These are phyloP conservation scores for Narthecium ossifragum DNA, from an alignment of 106 monocot species.

Conservation along the genomic window DNA sequence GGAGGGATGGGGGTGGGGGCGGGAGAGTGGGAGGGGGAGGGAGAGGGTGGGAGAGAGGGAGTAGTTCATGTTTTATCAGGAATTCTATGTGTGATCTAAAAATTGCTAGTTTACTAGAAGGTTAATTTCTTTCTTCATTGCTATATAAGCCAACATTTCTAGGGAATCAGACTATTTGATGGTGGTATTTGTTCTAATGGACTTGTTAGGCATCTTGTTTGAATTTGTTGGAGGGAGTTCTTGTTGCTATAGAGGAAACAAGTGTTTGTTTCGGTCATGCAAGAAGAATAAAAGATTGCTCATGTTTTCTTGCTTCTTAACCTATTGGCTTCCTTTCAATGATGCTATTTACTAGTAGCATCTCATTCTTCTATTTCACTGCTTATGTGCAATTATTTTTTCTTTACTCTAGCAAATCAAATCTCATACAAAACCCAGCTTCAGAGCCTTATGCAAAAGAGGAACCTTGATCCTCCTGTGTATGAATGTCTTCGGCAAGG, in stretches of 20 bases:
- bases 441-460: conserved; percentile 48
- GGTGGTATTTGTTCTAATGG: too few relatives aligned
- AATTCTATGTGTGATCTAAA: too few relatives aligned
- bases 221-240: neutral
- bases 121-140: too few relatives aligned
- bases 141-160: too few relatives aligned
- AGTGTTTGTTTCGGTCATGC: neutral
- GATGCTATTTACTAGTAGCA: neutral
- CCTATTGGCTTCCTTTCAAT: neutral
- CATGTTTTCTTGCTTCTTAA: neutral
- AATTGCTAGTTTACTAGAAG: too few relatives aligned
- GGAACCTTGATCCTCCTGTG: conserved; percentile 19
- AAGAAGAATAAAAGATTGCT: neutral
- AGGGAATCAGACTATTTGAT: too few relatives aligned
- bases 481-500: conserved; percentile 38
- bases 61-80: too few relatives aligned
- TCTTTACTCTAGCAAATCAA: conserved; percentile 31
- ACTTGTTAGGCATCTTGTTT: too few relatives aligned
- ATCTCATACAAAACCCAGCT: conserved; percentile 50
- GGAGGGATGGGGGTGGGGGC: too few relatives aligned
- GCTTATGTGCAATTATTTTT: neutral
- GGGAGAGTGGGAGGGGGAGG: too few relatives aligned
- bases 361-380: neutral
- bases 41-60: too few relatives aligned
- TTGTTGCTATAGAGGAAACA: neutral